Base-by-base conservation (phyloP, 139 green algal species). In the Protoeuglena noctilucae region DNA sequence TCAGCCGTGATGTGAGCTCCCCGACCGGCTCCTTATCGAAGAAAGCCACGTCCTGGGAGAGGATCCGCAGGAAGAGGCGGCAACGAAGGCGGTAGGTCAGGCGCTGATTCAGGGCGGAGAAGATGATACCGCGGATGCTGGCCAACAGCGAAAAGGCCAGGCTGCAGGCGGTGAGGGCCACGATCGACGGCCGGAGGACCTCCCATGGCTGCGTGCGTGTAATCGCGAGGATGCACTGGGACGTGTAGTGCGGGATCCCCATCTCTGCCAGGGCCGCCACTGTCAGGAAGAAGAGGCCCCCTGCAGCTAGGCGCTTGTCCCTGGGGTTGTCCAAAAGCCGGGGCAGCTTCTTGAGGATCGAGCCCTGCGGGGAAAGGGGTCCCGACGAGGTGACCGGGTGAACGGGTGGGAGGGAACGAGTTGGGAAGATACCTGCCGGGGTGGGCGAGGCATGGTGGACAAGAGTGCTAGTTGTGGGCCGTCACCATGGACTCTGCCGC, bases 181-280 rank as follows among this genome's bases (percentile, higher is more conserved):
- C 30, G 0, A 88, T 58, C 29, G 69, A 69, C 25, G 54, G 5
- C 14, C 58, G 51, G 63, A 82, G 83, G 1, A 29, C 48, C 19
- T 41, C 21, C 31, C 47, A 29, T 0, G 54, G 56, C 14, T 30
- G 57, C 54, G 40, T 40, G 28, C 51, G 66, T 48, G 63, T 68
- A 0, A 75, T 62, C 0, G 72, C 58, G 57, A 85, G 88, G 31
- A 91, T 85, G 3, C 66, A 69, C 3, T 69, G 68, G 4, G 77
- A 77, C 5, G 75, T 64, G 58, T 69, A 87, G 69, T 87, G 74
- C 0, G 84, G 84, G 27, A 93, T 84, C 14, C 71, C 56, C 17
- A 91, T 72, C 73, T 93, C 84, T 24, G 17, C 28, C 49, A 48
- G 57, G 64, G 12, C 49, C 62, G 34, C 34, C 9, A 7, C 34